A percentile compares a stretch with the other conserved stretches of the same genome.
Evolutionary conservation across 2,329 filamentous ascomycete genomes (phyloP).

Genomic region (Botrytis medusae): DNA sequence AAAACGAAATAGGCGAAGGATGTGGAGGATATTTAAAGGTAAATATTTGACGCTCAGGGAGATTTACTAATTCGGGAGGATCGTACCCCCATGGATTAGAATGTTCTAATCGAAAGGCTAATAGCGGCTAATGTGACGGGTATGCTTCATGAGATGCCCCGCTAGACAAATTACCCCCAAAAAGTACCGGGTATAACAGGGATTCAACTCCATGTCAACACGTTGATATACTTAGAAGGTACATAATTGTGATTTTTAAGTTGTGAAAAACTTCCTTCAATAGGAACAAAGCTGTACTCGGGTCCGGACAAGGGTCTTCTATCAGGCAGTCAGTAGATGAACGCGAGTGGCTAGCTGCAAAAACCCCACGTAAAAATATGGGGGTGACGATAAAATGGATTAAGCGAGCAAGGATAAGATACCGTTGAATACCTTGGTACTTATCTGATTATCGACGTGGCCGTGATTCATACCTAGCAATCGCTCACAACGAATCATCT

Average conservation of each 20-base stretch:
- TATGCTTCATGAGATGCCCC: conserved; percentile 7
- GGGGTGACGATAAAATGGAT: background rate
- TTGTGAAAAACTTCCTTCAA: conserved; percentile 8
- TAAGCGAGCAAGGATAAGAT: conserved; percentile 11
- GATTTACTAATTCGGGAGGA: conserved; percentile 4
- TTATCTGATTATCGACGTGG: conserved; percentile 19
- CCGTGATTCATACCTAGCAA: background rate
- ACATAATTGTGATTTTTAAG: background rate
- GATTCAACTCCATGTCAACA: background rate
- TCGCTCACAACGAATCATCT: background rate
- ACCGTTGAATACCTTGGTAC: background rate
- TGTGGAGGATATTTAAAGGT: conserved; percentile 1
- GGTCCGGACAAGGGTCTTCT: conserved; percentile 3
- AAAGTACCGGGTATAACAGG: background rate
- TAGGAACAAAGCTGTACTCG: conserved; percentile 9
- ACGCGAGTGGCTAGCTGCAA: conserved; percentile 8
- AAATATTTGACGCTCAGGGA: background rate
- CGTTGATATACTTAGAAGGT: background rate
- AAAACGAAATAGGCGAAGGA: conserved; percentile 8
- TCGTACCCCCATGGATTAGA: background rate
- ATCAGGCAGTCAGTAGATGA: background rate
- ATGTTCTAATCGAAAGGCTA: conserved; percentile 2
- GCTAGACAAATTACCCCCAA: background rate
- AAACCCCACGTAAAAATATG: conserved; percentile 12
- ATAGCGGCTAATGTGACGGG: conserved; percentile 10